Conservation (phyloP, 1,284 basidiomycete genomes). For the Naganishia albida region DNA sequence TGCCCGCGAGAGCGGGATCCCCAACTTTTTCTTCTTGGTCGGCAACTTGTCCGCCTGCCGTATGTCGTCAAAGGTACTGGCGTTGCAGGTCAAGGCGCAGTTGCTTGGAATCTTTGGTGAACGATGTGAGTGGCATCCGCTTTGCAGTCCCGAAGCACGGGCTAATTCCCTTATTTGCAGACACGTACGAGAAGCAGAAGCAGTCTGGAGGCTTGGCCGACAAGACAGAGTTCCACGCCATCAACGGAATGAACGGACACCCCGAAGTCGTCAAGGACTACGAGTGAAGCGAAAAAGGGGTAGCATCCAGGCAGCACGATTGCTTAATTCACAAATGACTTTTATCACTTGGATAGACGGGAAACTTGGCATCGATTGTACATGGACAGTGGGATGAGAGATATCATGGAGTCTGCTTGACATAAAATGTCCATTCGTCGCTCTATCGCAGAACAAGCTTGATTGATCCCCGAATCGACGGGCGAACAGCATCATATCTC, state of each 20-base stretch:
- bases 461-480: too few species aligned
- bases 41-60: slow-evolving; percentile 62
- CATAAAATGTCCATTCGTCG: too few species aligned
- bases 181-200: slow-evolving; percentile 43
- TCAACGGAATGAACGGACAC: slow-evolving; percentile 38
- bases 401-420: too few species aligned
- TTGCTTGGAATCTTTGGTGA: slow-evolving; percentile 60
- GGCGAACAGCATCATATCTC: too few species aligned
- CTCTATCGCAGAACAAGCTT: too few species aligned
- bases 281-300: not conserved
- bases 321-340: too few species aligned
- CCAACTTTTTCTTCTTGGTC: slow-evolving; percentile 42
- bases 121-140: slow-evolving; percentile 47
- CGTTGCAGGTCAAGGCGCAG: slow-evolving; percentile 66
- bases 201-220: slow-evolving; percentile 38
- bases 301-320: too few species aligned
- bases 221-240: slow-evolving; percentile 37
- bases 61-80: slow-evolving; percentile 63
- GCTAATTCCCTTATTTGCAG: slow-evolving; percentile 10
- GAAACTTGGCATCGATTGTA: too few species aligned
- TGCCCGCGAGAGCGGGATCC: slow-evolving; percentile 60
- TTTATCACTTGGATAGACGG: too few species aligned
- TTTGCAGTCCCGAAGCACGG: not conserved
- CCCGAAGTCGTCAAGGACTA: slow-evolving; percentile 32
- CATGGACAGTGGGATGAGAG: too few species aligned